Base-by-base conservation (phyloP, 179 eudicot species). In the Kewa caespitosa region DNA sequence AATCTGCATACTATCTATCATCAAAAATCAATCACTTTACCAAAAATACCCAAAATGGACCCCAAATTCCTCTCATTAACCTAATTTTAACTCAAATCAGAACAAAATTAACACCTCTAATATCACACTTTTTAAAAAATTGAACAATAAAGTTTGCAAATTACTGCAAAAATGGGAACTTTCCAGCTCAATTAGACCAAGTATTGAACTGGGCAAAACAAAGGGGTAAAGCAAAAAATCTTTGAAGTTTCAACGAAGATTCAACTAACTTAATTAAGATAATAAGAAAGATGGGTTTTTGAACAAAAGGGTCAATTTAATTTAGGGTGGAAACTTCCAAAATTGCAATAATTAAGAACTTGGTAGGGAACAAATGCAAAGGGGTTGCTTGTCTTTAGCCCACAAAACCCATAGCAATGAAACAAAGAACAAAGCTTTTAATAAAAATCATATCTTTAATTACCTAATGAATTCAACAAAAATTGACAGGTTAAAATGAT, bases 181-280 rank as follows among this genome's bases (percentile, higher is more conserved):
- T 1, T 61, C 14, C 12, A 33, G 5, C 0, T 27, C 33, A 48
- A 54, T 36, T 33, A 13, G 55, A 23, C 68, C 39, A 46, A 67
- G 70, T 67, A 60, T 12, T 42, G 18, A 28, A 27, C 18, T 59
- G 41, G 65, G 37, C 0, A 68, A 59, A 46, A 2, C n/a, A 30
- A 36, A 25, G 60, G 37, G 36, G 37, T 42, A 42, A 55, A 70
- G 37, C 6, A n/a, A 22, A 34, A 50, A 73, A n/a, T 52, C 28
- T 50, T 31, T 36, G 50, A 39, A 73, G 74, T 31, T 81, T 73
- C 81, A 77, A 81, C 78, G 22, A 6, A 68, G 38, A 67, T 73
- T 52, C 78, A 78, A 78, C 78, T 9, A 81, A 78, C 75, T 41
- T 39, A 48, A n/a, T 52, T 34, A 12, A 46, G 27, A 31, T n/a